Conservation (phyloP, 2,329 filamentous ascomycete genomes). For the Penicillium sp. region DNA sequence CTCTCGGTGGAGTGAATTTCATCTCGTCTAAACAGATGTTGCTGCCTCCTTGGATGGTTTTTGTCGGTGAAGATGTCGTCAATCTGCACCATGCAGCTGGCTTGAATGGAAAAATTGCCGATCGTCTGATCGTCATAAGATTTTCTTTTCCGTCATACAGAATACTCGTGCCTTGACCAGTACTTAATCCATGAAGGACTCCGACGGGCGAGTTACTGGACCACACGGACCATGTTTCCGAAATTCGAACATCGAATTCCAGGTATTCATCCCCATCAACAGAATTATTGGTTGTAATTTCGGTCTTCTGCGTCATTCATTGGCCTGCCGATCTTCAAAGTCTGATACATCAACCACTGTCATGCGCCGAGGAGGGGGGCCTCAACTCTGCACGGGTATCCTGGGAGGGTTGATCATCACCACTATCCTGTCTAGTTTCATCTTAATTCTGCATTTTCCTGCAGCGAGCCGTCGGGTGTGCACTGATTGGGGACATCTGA, state of each 20-base stretch:
- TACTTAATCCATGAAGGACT: constrained; percentile 9
- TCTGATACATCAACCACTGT: constrained; percentile 28
- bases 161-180: constrained; percentile 25
- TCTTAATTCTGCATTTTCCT: constrained; percentile 31
- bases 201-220: constrained; percentile 11
- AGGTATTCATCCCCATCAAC: too few relatives aligned
- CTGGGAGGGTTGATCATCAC: constrained; percentile 27
- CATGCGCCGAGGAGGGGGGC: constrained; percentile 22
- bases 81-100: constrained; percentile 20
- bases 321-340: constrained; percentile 25
- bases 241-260: too few relatives aligned
- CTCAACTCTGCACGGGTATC: constrained; percentile 29
- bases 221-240: constrained; percentile 19
- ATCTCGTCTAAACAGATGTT: constrained; percentile 1
- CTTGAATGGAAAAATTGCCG: constrained; percentile 22
- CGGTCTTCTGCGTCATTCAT: constrained; percentile 11
- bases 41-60: constrained; percentile 1
- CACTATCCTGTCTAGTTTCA: constrained; percentile 32
- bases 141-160: constrained; percentile 21
- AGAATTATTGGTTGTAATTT: not conserved
- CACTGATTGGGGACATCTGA: constrained; percentile 29
- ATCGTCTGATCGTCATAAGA: constrained; percentile 29
- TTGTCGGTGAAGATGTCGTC: constrained; percentile 28
- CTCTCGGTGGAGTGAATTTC: constrained; percentile 6
- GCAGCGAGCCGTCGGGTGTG: constrained; percentile 32